These are phyloP conservation scores for Aphanomyces cochlioides DNA, from an alignment of 352 stramenopile genomes.

Conservation along the genomic window DNA sequence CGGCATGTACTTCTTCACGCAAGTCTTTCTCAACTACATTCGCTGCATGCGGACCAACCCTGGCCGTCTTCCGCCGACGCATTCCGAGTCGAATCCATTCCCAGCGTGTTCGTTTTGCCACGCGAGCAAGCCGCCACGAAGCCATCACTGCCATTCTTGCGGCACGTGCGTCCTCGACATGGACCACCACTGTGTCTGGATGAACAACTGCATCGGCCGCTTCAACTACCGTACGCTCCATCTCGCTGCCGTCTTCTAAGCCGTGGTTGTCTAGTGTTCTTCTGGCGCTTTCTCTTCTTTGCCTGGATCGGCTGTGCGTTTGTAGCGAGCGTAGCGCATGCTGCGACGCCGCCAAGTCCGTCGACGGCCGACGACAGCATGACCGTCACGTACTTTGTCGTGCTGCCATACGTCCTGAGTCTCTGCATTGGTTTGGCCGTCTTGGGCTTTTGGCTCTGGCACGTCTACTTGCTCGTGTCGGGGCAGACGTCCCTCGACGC, in stretches of 20 bases:
- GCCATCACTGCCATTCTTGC: conserved; percentile 31
- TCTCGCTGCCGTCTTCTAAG: background rate
- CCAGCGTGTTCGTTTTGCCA: conserved; percentile 14
- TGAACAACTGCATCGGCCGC: conserved; percentile 78
- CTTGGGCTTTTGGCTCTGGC: conserved; percentile 25
- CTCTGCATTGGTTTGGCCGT: conserved; percentile 15
- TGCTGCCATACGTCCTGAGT: conserved; percentile 19
- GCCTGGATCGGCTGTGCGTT: conserved; percentile 13
- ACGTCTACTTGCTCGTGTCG: conserved; percentile 25
- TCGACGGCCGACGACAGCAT: background rate
- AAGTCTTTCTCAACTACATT: conserved; percentile 16
- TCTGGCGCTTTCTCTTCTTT: conserved; percentile 27
- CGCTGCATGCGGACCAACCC: conserved; percentile 18
- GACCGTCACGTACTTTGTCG: background rate
- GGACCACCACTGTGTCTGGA: conserved; percentile 79
- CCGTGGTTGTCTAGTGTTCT: conserved; percentile 15
- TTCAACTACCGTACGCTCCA: conserved; percentile 59
- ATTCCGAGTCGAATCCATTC: background rate
- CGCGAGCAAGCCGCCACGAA: conserved; percentile 21
- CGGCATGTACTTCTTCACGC: conserved; percentile 10
- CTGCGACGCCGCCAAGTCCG: background rate
- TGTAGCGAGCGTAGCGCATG: conserved; percentile 4
- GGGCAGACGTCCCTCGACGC: conserved; percentile 22
- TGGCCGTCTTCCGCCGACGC: conserved; percentile 5
- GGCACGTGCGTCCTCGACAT: conserved; percentile 35